These are phyloP conservation scores for Lactifluus volemus DNA, from an alignment of 768 basidiomycete species.

Conservation along the genomic window DNA sequence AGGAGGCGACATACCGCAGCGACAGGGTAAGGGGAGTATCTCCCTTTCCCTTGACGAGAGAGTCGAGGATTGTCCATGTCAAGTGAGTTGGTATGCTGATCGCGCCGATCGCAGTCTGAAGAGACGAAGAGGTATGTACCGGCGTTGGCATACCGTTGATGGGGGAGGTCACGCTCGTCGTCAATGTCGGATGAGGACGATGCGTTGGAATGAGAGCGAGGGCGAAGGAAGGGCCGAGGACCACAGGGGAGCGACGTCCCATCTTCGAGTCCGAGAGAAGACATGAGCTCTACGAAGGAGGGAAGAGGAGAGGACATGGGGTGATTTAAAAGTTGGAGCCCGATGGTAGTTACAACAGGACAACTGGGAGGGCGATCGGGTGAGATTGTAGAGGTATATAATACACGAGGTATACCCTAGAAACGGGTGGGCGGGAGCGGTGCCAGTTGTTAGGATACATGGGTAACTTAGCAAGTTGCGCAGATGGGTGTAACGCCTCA, in stretches of 20 bases:
- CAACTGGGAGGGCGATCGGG: conserved; percentile 9
- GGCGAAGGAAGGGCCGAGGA: conserved; percentile 20
- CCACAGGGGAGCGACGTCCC: conserved; percentile 19
- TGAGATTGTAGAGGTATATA: conserved; percentile 16
- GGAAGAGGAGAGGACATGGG: conserved; percentile 66
- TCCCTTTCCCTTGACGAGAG: conserved; percentile 18
- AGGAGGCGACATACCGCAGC: conserved; percentile 23
- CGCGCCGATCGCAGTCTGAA: conserved; percentile 20
- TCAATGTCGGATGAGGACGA: conserved; percentile 31
- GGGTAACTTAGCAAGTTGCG: conserved; percentile 19
- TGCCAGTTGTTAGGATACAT: conserved; percentile 20
- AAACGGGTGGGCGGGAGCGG: conserved; percentile 16
- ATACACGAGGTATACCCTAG: conserved; percentile 10
- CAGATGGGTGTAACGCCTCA: conserved; percentile 12
- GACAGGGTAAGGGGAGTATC: conserved; percentile 28
- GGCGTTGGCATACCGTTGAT: neutral
- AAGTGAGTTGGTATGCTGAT: conserved; percentile 18
- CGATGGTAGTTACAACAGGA: conserved; percentile 15
- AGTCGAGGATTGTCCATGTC: conserved; percentile 23
- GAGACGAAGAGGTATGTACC: conserved; percentile 25
- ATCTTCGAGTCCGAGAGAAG: conserved; percentile 65
- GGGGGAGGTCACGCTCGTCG: conserved; percentile 14
- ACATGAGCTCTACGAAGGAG: conserved; percentile 84
- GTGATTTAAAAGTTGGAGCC: conserved; percentile 21
- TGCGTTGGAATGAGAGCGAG: conserved; percentile 33